Evolutionary conservation across 768 basidiomycete genomes (phyloP), one percentile per base, ranked within the genome.

Genomic region (Filobasidium wieringae): DNA sequence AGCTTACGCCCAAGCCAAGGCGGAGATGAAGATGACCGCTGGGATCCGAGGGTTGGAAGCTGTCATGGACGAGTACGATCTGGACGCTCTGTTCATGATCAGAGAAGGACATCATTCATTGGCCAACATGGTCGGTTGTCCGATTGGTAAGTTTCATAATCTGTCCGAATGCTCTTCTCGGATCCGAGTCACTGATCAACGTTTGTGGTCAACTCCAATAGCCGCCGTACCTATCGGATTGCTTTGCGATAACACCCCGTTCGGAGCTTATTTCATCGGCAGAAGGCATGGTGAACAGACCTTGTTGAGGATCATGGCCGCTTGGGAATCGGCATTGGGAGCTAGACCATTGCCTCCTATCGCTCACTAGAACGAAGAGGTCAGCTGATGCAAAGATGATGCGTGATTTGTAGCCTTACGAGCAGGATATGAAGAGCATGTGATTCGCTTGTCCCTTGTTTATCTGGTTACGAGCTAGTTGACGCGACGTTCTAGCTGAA

Each of bases 81-180:
- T 64, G 2, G 63, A 64, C 33, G 63, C 60, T 5, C 50, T 64
- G 22, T 41, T 64, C 19, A 49, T 51, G 34, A 49, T 60, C 22
- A 43, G 59, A 11, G 62, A 59, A 30, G 63, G 63, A 15, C 53
- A 57, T 55, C 63, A 64, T 43, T 62, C 57, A 19, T 29, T 60
- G 1, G 63, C 63, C 7, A 58, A 58, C 50, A 64, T 64, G 63
- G 57, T 57, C 5, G 63, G 63, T 22, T 60, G 32, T 40, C 56
- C 56, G 2, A 57, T 57, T 37, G 56, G 56, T 57, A 43, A 26
- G 55, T 32, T 29, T 15, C 34, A 43, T 32, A 19, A 2, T 24
- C 15, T 9, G 4, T 11, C 39, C 9, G 36, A 37, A 2, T 54
- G 22, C 26, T 26, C 12, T 14, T 40, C 4, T 39, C 22, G 2